Evolutionary conservation across 192 early-diverging fungal species (phyloP), one percentile per base, ranked within the genome.

Genomic region (Coemansia guatemalensis): DNA sequence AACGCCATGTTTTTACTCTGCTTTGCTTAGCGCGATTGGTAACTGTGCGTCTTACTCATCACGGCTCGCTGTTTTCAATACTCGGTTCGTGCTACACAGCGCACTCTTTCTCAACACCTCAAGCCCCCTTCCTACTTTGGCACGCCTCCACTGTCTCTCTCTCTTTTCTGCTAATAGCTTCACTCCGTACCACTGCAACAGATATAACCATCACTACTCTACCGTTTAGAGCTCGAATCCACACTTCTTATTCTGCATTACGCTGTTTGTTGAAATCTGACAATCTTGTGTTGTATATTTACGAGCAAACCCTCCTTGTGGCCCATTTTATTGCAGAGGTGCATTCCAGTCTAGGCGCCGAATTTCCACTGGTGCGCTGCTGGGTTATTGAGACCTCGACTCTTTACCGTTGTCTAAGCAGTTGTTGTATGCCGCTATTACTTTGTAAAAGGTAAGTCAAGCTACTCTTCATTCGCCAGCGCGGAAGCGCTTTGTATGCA

Each of bases 361-460:
- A 4, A 44, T 44, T 44, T 4, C 39, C 14, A 44, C 14, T 17
- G 39, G 39, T 44, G 39, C 39, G 3, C 3, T 17, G 11, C 14
- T 12, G 39, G 11, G 39, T 3, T 17, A 12, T 44, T 12, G 39
- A 44, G 39, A 44, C 39, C 39, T 44, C 39, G 5, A 17, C 39
- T 17, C 39, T 44, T 44, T 44, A 44, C 39, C 14, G 4, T 44
- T 44, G 39, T 44, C 12, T 44, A 44, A 44, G 39, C 14, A 49
- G n/a, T 51, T 29, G 54, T 26, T 55, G 50, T 60, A 58, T 58
- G 65, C 58, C 55, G 58, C 58, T 67, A 50, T 67, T 67, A 48
- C 58, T 53, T 55, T 59, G 65, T 48, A 53, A 67, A 41, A 55
- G 58, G 65, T 21, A 39, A 23, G 52, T 26, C 17, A 9, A n/a